Evolutionary conservation across 2,329 filamentous ascomycete species (phyloP), one percentile per base, ranked within the genome.

Genomic region (Xylaria hypoxylon): DNA sequence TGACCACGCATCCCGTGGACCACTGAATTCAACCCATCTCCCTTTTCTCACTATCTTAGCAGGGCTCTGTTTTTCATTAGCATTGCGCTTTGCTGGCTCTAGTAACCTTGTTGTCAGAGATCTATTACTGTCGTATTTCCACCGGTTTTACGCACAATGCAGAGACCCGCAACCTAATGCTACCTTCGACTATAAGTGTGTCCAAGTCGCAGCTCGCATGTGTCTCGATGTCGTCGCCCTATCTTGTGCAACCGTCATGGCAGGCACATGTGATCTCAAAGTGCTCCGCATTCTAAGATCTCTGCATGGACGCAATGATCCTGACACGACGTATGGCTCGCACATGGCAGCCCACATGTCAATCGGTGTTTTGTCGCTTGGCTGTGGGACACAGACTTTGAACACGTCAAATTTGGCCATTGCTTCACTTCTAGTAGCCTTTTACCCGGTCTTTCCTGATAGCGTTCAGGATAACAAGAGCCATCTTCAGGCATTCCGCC

Each of bases 311-410:
- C 90, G 94, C 17, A 89, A 94, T 59, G 92, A 97, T 64, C 82
- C 87, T 1, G 92, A 96, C 42, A 95, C 91, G 0, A 91, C 94
- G 0, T 99, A 97, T 75, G 96, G 96, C 51, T 97, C 93, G 61
- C 95, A 99, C 76, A 87, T 99, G 72, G 96, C 96, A 5, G 89
- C 92, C 7, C 96, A 99, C 76, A 89, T 97, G 77, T 95, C 96
- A 0, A 91, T 98, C 52, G 96, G 96, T 5, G 87, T 93, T 13
- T 83, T 99, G 0, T 99, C 99, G 79, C 84, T 99, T 2, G 96
- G 93, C 0, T 96, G 94, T 59, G 96, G 96, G 3, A 97, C 93
- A 1, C 91, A 93, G 73, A 98, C 96, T 0, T 94, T 99, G 75
- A 91, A 93, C 61, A 96, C 93, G 4, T 95, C 91, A 42, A 91